Evolutionary conservation across 192 early-diverging fungal genomes (phyloP).

Genomic region (Spinellus fusiger): DNA sequence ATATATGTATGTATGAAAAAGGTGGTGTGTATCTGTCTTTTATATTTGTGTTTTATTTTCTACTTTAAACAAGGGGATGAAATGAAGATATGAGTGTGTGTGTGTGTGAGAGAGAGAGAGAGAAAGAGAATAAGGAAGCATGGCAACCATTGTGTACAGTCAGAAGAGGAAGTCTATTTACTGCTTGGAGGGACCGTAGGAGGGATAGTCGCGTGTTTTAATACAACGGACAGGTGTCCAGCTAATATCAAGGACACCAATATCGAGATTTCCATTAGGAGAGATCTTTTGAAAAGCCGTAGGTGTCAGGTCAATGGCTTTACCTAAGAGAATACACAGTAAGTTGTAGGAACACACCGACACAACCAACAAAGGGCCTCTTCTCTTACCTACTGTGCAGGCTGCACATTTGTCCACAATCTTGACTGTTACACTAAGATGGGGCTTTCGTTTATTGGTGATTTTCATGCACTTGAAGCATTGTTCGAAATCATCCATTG

Average conservation of each 20-base stretch:
- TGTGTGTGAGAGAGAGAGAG: background rate
- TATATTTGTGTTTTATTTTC: conserved; percentile 1
- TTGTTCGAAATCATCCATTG: conserved; percentile 25
- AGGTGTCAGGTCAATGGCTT: conserved; percentile 22
- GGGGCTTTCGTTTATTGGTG: conserved; percentile 17
- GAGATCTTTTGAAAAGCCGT: conserved; percentile 18
- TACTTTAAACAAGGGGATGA: background rate
- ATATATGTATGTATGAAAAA: background rate
- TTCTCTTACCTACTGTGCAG: conserved; percentile 15
- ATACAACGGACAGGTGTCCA: conserved; percentile 12
- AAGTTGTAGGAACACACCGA: background rate
- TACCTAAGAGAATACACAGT: background rate
- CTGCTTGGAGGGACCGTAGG: background rate
- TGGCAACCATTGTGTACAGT: background rate
- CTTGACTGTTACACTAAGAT: conserved; percentile 21
- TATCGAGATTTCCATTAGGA: background rate
- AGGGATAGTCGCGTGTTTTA: background rate
- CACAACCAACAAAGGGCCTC: background rate
- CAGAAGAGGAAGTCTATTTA: background rate
- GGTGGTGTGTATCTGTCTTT: background rate
- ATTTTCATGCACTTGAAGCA: conserved; percentile 38
- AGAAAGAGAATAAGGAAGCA: background rate
- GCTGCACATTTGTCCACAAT: conserved; percentile 33
- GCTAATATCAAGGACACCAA: conserved; percentile 15
- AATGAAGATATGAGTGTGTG: background rate